These are phyloP conservation scores for Prunus dulcis DNA, from an alignment of 306 rosid genomes.

Conservation along the genomic window DNA sequence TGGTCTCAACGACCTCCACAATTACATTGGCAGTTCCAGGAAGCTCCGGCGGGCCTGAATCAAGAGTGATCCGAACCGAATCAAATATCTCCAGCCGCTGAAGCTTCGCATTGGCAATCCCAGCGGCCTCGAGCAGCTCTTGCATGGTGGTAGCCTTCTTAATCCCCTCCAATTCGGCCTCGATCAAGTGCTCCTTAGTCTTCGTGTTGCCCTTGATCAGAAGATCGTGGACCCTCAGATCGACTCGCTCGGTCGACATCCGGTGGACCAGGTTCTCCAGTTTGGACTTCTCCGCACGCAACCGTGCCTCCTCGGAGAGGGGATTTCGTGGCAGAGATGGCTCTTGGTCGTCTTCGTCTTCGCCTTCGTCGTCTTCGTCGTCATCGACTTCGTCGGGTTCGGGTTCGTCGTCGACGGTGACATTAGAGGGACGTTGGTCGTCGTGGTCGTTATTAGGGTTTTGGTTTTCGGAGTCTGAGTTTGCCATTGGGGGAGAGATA, in stretches of 20 bases:
- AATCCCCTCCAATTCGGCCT: slow-evolving; percentile 67
- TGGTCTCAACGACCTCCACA: slow-evolving; percentile 63
- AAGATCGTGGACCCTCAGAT: slow-evolving; percentile 82
- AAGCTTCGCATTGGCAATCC: slow-evolving; percentile 62
- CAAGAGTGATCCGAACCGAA: slow-evolving; percentile 59
- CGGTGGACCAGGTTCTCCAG: slow-evolving; percentile 53
- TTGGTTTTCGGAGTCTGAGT: slow-evolving; percentile 27
- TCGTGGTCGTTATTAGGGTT: slow-evolving; percentile 40
- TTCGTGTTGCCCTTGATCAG: slow-evolving; percentile 72
- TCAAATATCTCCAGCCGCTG: slow-evolving; percentile 72
- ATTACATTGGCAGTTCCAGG: slow-evolving; percentile 78
- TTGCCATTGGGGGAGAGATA: slow-evolving; percentile 40
- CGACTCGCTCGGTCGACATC: slow-evolving; percentile 57
- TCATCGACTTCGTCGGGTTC: slow-evolving; percentile 32
- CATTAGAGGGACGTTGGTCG: slow-evolving; percentile 32
- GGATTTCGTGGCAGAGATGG: slow-evolving; percentile 22
- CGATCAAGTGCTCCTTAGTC: slow-evolving; percentile 81
- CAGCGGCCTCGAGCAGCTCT: slow-evolving; percentile 67
- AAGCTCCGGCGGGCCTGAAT: slow-evolving; percentile 83
- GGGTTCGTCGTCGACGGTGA: slow-evolving; percentile 31
- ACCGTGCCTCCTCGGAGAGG: slow-evolving; percentile 33
- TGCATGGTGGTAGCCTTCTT: slow-evolving; percentile 64
- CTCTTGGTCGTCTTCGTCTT: slow-evolving; percentile 15
- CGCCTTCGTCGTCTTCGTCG: slow-evolving; percentile 24
- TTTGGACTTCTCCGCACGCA: slow-evolving; percentile 49